phyloP scores from a whole-genome alignment of 345 rosid species.

The Corchorus olitorius region DNA sequence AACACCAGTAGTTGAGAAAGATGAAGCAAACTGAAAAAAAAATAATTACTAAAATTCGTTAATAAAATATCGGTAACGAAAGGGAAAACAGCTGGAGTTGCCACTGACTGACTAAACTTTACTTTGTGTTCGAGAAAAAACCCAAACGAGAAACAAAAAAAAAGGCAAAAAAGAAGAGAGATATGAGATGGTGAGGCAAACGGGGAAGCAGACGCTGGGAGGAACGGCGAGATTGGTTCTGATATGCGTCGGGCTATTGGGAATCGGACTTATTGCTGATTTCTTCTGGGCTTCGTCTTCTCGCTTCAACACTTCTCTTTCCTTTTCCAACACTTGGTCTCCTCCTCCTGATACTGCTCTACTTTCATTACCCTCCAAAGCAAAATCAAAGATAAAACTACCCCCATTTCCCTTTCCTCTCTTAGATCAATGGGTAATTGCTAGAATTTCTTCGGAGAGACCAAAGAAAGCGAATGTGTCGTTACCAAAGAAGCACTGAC shows the following conservation, averaged over 20 bases:
- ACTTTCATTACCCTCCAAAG: slow-evolving; percentile 24
- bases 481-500: no score
- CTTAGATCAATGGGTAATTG: neutral
- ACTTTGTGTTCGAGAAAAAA: neutral
- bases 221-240: slow-evolving; percentile 43
- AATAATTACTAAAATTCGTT: no score
- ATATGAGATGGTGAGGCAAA: slow-evolving; percentile 38
- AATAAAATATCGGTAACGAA: no score
- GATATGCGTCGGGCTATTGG: slow-evolving; percentile 46
- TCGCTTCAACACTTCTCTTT: slow-evolving; percentile 42
- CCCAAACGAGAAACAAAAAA: no score
- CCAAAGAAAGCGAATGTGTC: no score
- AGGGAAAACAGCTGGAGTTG: no score
- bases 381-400: slow-evolving; percentile 13
- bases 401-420: neutral
- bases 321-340: slow-evolving; percentile 24
- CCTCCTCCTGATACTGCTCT: slow-evolving; percentile 25
- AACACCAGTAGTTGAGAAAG: no score
- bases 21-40: no score
- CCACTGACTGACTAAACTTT: no score
- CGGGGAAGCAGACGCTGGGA: slow-evolving; percentile 53
- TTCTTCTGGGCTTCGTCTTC: slow-evolving; percentile 89
- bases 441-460: neutral
- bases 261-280: slow-evolving; percentile 64
- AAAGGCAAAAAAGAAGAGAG: neutral